These are phyloP conservation scores for Podospora comata DNA, from an alignment of 495 filamentous ascomycete genomes.

Conservation along the genomic window DNA sequence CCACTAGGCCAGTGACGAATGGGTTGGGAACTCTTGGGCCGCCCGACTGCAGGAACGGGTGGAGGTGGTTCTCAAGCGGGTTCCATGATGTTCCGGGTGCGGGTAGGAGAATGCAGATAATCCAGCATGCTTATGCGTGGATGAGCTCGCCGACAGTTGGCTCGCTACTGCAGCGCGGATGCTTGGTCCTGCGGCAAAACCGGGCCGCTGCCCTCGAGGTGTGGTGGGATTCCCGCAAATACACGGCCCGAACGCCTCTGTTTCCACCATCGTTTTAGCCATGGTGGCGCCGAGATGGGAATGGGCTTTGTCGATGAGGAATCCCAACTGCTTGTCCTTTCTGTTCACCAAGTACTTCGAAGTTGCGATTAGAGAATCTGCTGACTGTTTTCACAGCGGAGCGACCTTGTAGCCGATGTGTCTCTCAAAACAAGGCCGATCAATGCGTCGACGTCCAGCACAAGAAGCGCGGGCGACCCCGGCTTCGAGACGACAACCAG, in stretches of 20 bases:
- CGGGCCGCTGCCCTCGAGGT: conserved; percentile 29
- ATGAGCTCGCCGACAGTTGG: conserved; percentile 19
- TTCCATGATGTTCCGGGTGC: conserved; percentile 22
- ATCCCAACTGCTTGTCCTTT: background rate
- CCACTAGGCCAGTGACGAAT: conserved; percentile 13
- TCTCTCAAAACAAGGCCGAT: conserved; percentile 66
- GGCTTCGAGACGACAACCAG: conserved; percentile 78
- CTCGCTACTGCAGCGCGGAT: conserved; percentile 26
- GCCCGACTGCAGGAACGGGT: conserved; percentile 31
- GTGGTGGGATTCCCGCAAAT: conserved; percentile 26
- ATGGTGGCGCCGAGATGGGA: conserved; percentile 8
- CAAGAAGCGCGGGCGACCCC: conserved; percentile 90
- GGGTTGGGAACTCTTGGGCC: conserved; percentile 10
- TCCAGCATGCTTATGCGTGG: conserved; percentile 19
- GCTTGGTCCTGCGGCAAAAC: conserved; percentile 26
- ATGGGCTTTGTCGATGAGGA: conserved; percentile 23
- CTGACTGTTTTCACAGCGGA: conserved; percentile 47
- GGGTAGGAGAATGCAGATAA: conserved; percentile 17
- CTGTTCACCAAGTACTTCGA: background rate
- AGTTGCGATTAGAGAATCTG: conserved; percentile 4
- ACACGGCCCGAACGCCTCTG: conserved; percentile 10
- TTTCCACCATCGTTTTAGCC: conserved; percentile 25
- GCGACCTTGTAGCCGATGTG: conserved; percentile 60
- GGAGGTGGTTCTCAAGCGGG: conserved; percentile 34
- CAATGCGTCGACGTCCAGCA: conserved; percentile 94